phyloP scores from a whole-genome alignment of 352 stramenopile species.

The Phytophthora palmivora region DNA sequence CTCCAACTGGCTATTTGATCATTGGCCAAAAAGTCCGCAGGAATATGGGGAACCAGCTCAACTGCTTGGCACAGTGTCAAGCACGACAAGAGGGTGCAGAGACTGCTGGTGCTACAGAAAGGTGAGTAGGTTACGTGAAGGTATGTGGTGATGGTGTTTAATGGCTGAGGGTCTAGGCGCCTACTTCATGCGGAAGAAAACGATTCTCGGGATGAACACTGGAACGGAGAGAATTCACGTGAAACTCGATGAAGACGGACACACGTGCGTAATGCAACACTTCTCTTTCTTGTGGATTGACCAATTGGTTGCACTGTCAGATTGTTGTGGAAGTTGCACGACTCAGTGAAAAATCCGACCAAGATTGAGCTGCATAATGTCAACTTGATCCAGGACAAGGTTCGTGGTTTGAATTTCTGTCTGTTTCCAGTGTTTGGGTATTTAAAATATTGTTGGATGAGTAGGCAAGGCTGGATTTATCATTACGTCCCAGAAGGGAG shows the following conservation, averaged over 20 bases:
- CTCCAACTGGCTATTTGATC: conserved; percentile 21
- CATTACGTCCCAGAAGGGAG: conserved; percentile 67
- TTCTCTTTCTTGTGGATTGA: neutral
- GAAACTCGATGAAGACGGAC: conserved; percentile 66
- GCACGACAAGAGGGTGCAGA: conserved; percentile 69
- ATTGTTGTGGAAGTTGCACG: conserved; percentile 73
- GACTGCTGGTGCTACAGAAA: conserved; percentile 78
- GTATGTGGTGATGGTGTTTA: neutral
- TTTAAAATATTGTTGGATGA: conserved; percentile 2
- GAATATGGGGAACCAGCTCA: conserved; percentile 81
- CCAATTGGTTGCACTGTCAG: conserved; percentile 41
- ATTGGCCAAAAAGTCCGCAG: conserved; percentile 25
- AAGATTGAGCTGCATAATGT: conserved; percentile 62
- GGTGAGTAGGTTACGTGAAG: conserved; percentile 26
- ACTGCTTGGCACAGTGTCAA: conserved; percentile 82
- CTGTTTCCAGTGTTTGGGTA: conserved; percentile 6
- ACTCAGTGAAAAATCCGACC: conserved; percentile 54
- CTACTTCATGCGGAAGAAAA: conserved; percentile 83
- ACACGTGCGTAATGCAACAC: conserved; percentile 43
- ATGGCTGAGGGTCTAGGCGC: conserved; percentile 39
- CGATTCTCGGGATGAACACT: conserved; percentile 66
- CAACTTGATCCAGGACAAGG: conserved; percentile 62
- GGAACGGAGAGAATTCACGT: conserved; percentile 71
- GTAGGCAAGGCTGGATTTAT: conserved; percentile 52
- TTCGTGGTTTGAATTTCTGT: too few species aligned